phyloP scores from a whole-genome alignment of 768 basidiomycete genomes.

The Ephemerocybe angulata region DNA sequence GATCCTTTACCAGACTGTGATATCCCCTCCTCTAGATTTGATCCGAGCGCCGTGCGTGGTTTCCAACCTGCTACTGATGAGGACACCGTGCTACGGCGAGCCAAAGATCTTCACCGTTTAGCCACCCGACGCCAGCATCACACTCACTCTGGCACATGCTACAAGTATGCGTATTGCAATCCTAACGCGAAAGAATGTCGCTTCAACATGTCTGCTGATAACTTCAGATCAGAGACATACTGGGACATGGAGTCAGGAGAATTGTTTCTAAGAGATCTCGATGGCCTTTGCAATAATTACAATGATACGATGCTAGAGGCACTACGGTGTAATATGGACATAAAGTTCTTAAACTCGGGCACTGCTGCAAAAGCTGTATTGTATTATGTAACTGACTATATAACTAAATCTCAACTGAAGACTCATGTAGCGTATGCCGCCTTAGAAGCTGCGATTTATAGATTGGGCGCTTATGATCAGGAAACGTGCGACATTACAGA shows the following conservation, averaged over 20 bases:
- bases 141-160: conserved; percentile 31
- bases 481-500: conserved; percentile 9
- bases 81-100: background rate
- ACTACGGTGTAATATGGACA: conserved; percentile 43
- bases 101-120: conserved; percentile 23
- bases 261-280: conserved; percentile 26
- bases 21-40: background rate
- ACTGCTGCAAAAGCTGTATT: conserved; percentile 36
- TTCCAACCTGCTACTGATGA: background rate
- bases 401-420: conserved; percentile 42
- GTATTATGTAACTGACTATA: conserved; percentile 49
- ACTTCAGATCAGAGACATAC: conserved; percentile 10
- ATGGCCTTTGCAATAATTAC: conserved; percentile 42
- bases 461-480: conserved; percentile 16
- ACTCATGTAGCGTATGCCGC: conserved; percentile 37
- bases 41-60: conserved; percentile 16
- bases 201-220: conserved; percentile 24
- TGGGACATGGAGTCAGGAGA: conserved; percentile 31
- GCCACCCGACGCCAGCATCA: conserved; percentile 28
- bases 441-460: conserved; percentile 30
- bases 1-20: conserved; percentile 2
- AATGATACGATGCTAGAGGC: conserved; percentile 33
- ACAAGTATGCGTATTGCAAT: conserved; percentile 30
- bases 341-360: conserved; percentile 43
- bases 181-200: conserved; percentile 22